These are phyloP conservation scores for Lyophyllum semitale DNA, from an alignment of 768 basidiomycete genomes.

Conservation along the genomic window DNA sequence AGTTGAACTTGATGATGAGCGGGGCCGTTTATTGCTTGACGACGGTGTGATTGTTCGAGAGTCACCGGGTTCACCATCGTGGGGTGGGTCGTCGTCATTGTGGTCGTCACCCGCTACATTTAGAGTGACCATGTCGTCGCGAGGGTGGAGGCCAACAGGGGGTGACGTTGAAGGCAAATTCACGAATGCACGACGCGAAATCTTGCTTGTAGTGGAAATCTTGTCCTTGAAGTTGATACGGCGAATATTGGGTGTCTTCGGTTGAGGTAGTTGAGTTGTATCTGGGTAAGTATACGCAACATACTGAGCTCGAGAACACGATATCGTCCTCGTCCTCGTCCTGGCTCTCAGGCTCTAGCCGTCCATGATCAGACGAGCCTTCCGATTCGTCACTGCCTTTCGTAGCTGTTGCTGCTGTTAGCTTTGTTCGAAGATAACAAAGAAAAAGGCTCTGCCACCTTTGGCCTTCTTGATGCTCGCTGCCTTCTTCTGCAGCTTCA, in stretches of 20 bases:
- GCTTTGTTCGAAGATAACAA: not conserved
- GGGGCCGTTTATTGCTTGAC: not conserved
- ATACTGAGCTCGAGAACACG: too few relatives aligned
- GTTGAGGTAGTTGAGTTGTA: not conserved
- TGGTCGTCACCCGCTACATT: not conserved
- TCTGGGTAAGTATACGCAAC: not conserved
- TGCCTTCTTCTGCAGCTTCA: not conserved
- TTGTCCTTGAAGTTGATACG: too few relatives aligned
- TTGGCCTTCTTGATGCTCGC: not conserved
- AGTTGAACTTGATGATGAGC: not conserved
- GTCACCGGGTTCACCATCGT: not conserved
- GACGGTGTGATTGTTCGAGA: not conserved
- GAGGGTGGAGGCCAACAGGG: too few relatives aligned
- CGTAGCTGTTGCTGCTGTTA: not conserved
- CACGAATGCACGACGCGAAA: too few relatives aligned
- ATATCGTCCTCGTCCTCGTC: not conserved
- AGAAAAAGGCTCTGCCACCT: not conserved
- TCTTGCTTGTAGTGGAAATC: too few relatives aligned
- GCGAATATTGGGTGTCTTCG: not conserved
- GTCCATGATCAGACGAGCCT: too few relatives aligned
- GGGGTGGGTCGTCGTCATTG: not conserved
- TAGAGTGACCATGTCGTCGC: too few relatives aligned
- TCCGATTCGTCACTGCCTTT: not conserved
- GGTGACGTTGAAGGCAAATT: too few relatives aligned
- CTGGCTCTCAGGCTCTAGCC: not conserved